These are phyloP conservation scores for Fusarium verticillioides DNA, from an alignment of 2,329 filamentous ascomycete species.

Conservation along the genomic window DNA sequence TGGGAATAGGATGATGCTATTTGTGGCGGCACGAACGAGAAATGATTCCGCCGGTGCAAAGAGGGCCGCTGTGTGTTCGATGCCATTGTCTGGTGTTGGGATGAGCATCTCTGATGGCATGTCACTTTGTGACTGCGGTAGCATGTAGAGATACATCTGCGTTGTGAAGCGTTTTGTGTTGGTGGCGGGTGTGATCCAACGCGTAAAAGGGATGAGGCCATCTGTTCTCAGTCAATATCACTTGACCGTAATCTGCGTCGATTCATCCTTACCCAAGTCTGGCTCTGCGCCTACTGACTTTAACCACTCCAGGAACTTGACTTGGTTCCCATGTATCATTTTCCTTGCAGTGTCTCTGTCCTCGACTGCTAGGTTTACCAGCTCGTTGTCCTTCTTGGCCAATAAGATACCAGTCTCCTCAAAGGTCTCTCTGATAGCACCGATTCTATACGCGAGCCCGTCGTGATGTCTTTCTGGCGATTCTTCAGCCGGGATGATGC, in stretches of 20 bases:
- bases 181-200: conserved; percentile 86
- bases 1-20: conserved; percentile 86
- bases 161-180: conserved; percentile 85
- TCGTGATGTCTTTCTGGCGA: conserved; percentile 74
- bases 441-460: conserved; percentile 78
- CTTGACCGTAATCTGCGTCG: not conserved
- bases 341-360: conserved; percentile 74
- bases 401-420: conserved; percentile 94
- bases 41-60: conserved; percentile 79
- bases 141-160: conserved; percentile 95
- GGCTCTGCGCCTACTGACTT: conserved; percentile 64
- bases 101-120: conserved; percentile 64
- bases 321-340: conserved; percentile 72
- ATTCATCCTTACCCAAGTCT: conserved; percentile 68
- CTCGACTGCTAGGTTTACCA: conserved; percentile 70
- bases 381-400: conserved; percentile 63
- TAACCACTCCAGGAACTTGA: conserved; percentile 76
- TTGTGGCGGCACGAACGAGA: conserved; percentile 70
- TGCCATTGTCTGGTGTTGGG: conserved; percentile 76
- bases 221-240: conserved; percentile 54
- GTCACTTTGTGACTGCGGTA: conserved; percentile 62
- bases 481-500: conserved; percentile 58
- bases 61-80: conserved; percentile 76
- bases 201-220: conserved; percentile 81
- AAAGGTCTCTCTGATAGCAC: conserved; percentile 90